A percentile compares a stretch with the other conserved stretches of the same genome.
These are phyloP conservation scores for Forsythia viridissima DNA, from an alignment of 257 asterid species.

Conservation along the genomic window DNA sequence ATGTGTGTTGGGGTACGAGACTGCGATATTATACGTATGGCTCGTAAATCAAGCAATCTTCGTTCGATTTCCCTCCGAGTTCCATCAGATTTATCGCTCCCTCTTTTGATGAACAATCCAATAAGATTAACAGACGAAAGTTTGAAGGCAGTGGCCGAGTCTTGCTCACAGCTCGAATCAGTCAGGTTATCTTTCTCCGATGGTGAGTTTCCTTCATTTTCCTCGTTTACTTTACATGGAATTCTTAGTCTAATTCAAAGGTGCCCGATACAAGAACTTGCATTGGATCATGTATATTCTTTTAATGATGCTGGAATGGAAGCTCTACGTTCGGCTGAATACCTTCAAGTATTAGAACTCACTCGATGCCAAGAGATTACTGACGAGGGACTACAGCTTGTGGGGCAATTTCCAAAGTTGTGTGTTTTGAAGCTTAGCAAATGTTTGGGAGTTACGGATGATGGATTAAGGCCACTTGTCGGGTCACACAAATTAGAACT, in stretches of 20 bases:
- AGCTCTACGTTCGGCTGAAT: slow-evolving; percentile 59
- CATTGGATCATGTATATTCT: slow-evolving; percentile 64
- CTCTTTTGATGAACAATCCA: slow-evolving; percentile 59
- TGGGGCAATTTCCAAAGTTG: slow-evolving; percentile 46
- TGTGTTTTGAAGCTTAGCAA: slow-evolving; percentile 54
- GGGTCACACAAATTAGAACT: slow-evolving; percentile 52
- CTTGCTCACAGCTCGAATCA: slow-evolving; percentile 58
- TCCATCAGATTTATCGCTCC: slow-evolving; percentile 66
- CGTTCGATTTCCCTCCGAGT: slow-evolving; percentile 65
- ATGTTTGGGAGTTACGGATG: slow-evolving; percentile 73
- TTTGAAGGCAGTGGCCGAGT: slow-evolving; percentile 57
- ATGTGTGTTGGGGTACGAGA: slow-evolving; percentile 85
- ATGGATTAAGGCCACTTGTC: slow-evolving; percentile 62
- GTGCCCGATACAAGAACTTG: slow-evolving; percentile 71
- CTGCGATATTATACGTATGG: slow-evolving; percentile 65
- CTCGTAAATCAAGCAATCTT: slow-evolving; percentile 65
- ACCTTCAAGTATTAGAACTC: slow-evolving; percentile 62
- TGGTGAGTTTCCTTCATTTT: slow-evolving; percentile 59
- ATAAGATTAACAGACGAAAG: slow-evolving; percentile 67
- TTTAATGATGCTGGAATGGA: slow-evolving; percentile 74
- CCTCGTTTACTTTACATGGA: slow-evolving; percentile 66
- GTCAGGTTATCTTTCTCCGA: slow-evolving; percentile 61
- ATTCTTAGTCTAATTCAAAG: slow-evolving; percentile 52
- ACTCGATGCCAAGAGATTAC: slow-evolving; percentile 81
- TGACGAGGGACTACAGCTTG: slow-evolving; percentile 73